phyloP scores from a whole-genome alignment of 169 alveolate genomes.

The Amoebophrya sp. region DNA sequence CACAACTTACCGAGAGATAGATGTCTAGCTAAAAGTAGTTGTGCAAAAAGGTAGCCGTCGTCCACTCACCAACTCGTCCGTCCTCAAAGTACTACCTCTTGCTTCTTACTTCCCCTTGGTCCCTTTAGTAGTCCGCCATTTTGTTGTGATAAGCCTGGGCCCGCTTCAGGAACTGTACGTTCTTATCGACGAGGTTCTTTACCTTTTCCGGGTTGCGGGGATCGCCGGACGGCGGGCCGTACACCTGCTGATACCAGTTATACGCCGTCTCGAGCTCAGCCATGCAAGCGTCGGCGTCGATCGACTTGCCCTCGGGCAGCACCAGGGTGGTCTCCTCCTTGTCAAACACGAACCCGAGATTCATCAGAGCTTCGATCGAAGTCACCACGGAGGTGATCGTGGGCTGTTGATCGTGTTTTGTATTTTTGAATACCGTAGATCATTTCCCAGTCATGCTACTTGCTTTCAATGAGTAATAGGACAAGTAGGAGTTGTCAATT shows the following conservation, averaged over 20 bases:
- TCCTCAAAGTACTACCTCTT: too few species aligned
- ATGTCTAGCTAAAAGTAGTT: too few species aligned
- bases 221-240: background rate
- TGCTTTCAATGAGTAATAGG: too few species aligned
- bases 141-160: background rate
- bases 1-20: too few species aligned
- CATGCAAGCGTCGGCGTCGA: background rate
- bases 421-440: too few species aligned
- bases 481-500: too few species aligned
- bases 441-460: too few species aligned
- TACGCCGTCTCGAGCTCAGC: background rate
- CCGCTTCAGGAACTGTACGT: background rate
- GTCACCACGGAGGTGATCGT: background rate
- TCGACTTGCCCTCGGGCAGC: background rate
- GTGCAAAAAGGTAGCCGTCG: too few species aligned
- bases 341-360: background rate
- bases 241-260: conserved; percentile 2
- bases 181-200: background rate
- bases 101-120: too few species aligned
- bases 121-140: background rate
- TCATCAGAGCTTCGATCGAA: background rate
- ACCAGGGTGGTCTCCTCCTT: background rate
- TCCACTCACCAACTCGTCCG: too few species aligned
- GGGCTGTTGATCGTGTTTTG: too few species aligned
- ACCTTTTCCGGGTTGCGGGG: background rate